These are phyloP conservation scores for Paxillus rubicundulus DNA, from an alignment of 768 basidiomycete genomes.

Conservation along the genomic window DNA sequence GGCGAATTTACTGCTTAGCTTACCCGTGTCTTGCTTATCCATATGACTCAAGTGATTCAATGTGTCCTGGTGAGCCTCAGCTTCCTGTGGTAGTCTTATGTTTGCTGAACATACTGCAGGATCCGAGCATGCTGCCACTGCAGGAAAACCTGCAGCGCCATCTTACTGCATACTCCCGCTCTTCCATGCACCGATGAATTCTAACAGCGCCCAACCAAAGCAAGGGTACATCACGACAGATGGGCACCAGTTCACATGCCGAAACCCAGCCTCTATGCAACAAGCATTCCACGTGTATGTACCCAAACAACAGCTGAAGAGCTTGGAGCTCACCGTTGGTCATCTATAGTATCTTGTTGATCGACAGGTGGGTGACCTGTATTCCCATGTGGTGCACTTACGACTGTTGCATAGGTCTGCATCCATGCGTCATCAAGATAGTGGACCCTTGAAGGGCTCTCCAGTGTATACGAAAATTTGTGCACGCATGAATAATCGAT, in stretches of 20 bases:
- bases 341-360: slow-evolving; percentile 17
- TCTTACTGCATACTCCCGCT: slow-evolving; percentile 56
- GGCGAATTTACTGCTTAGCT: slow-evolving; percentile 6
- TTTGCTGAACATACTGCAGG: slow-evolving; percentile 32
- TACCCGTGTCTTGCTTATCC: not conserved
- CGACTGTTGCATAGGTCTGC: slow-evolving; percentile 36
- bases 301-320: not conserved
- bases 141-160: slow-evolving; percentile 38
- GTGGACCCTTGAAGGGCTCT: slow-evolving; percentile 37
- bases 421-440: slow-evolving; percentile 47
- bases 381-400: not conserved
- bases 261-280: slow-evolving; percentile 45
- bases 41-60: slow-evolving; percentile 39
- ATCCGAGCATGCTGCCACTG: slow-evolving; percentile 45
- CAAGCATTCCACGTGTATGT: slow-evolving; percentile 62
- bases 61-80: slow-evolving; percentile 44
- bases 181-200: slow-evolving; percentile 42
- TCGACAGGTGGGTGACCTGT: slow-evolving; percentile 15
- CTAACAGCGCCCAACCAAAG: slow-evolving; percentile 20
- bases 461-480: slow-evolving; percentile 35
- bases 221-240: slow-evolving; percentile 52
- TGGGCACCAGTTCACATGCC: slow-evolving; percentile 54
- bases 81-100: not conserved
- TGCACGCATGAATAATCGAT: slow-evolving; percentile 41
- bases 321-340: not conserved